Evolutionary conservation across 1,284 basidiomycete genomes (phyloP).

Genomic region (Jaminaea rosea): DNA sequence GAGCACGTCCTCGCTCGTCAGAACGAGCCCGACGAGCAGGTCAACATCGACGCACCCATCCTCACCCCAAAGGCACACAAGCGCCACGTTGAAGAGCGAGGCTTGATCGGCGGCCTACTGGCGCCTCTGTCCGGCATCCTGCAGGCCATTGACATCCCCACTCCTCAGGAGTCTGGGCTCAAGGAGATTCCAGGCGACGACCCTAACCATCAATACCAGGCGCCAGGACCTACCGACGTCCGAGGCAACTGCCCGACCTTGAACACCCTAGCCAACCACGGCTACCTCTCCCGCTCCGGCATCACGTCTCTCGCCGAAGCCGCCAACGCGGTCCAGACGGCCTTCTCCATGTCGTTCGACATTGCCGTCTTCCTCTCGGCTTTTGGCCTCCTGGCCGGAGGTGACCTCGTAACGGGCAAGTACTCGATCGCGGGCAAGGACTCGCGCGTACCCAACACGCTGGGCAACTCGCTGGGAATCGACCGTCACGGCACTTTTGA

Average conservation of each 20-base stretch:
- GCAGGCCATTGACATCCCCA: conserved; percentile 5
- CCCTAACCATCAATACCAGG: conserved; percentile 12
- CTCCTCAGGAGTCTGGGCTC: conserved; percentile 10
- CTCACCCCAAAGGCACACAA: conserved; percentile 11
- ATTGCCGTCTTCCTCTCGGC: conserved; percentile 12
- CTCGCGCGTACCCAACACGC: conserved; percentile 1
- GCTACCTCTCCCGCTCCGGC: conserved; percentile 9
- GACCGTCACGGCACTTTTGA: conserved; percentile 13
- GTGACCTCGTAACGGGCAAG: conserved; percentile 8
- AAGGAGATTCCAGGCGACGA: conserved; percentile 12
- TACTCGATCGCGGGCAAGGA: conserved; percentile 11
- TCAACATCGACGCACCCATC: conserved; percentile 5
- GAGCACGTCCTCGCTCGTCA: conserved; percentile 5
- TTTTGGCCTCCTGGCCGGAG: conserved; percentile 11
- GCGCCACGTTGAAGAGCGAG: conserved; percentile 8
- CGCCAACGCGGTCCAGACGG: conserved; percentile 13
- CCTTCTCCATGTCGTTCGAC: conserved; percentile 14
- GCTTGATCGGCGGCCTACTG: conserved; percentile 9
- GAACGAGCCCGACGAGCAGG: conserved; percentile 8
- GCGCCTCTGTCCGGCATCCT: conserved; percentile 7
- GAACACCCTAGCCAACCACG: conserved; percentile 15
- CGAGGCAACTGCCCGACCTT: conserved; percentile 14
- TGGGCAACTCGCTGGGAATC: conserved; percentile 6
- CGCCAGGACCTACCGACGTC: conserved; percentile 9
- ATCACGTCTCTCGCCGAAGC: conserved; percentile 10